A percentile compares a stretch with the other conserved stretches of the same genome.
phyloP scores from a whole-genome alignment of 2,329 filamentous ascomycete genomes.

The Parastagonospora avenae region DNA sequence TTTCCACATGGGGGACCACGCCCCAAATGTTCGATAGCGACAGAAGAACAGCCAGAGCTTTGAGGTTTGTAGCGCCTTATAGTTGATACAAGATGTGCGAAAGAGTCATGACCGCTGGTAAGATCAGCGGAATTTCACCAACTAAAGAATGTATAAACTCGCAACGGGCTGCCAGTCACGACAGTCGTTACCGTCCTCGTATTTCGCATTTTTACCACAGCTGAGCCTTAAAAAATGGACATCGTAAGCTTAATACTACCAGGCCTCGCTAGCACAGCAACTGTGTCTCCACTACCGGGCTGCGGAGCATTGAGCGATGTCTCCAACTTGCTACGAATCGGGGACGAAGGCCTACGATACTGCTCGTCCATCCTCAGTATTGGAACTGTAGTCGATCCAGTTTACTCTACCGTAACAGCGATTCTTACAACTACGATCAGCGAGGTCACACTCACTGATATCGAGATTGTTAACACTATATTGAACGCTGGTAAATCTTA shows the following conservation, averaged over 20 bases:
- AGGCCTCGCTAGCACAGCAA: background rate
- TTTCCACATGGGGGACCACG: background rate
- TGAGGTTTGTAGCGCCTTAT: too few relatives aligned
- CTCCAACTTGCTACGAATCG: background rate
- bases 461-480: background rate
- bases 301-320: background rate
- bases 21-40: background rate
- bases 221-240: background rate
- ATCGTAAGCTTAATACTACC: background rate
- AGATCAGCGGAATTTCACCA: too few relatives aligned
- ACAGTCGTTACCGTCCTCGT: background rate
- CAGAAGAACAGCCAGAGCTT: too few relatives aligned
- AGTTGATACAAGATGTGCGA: too few relatives aligned
- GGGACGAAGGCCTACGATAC: background rate
- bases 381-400: background rate
- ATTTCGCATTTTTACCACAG: background rate
- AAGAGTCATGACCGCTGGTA: too few relatives aligned
- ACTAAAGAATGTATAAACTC: too few relatives aligned
- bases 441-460: background rate
- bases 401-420: background rate
- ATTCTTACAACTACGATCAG: background rate
- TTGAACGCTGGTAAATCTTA: background rate
- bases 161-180: too few relatives aligned
- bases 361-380: background rate
- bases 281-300: background rate